Conservation (phyloP, 2,329 filamentous ascomycete genomes). For the Apiospora phragmitis region DNA sequence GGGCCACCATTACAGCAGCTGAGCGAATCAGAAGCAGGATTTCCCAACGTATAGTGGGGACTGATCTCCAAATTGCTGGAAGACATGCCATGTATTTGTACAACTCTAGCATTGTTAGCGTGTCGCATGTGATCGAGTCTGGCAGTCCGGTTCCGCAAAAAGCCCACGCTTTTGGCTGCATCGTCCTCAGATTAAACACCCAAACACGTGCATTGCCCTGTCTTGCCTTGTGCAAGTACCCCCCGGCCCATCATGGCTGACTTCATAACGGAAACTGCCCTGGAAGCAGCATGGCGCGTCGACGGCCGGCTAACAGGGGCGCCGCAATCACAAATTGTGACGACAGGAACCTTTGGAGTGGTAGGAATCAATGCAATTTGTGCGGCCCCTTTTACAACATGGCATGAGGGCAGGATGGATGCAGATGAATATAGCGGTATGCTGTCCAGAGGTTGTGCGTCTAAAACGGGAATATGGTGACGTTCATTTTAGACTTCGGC, state of each 20-base stretch:
- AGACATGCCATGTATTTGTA: slow-evolving; percentile 6
- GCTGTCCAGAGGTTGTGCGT: background rate
- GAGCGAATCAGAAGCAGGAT: background rate
- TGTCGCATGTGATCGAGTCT: slow-evolving; percentile 3
- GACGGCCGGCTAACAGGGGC: background rate
- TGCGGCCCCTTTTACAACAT: background rate
- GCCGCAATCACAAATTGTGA: slow-evolving; percentile 1
- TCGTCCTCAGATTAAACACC: background rate
- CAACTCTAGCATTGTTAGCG: background rate
- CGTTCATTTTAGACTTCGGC: background rate
- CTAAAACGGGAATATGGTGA: background rate
- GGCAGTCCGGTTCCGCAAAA: background rate
- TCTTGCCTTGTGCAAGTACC: background rate
- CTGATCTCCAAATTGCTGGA: background rate
- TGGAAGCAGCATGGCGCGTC: background rate
- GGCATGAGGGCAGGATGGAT: background rate
- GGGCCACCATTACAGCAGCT: background rate
- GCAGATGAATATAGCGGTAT: background rate
- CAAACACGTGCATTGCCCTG: slow-evolving; percentile 7
- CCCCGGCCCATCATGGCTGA: background rate
- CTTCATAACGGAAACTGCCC: background rate
- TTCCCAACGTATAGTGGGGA: background rate
- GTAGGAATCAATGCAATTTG: background rate
- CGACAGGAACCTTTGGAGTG: background rate
- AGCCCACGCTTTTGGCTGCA: slow-evolving; percentile 6